phyloP scores from a whole-genome alignment of 768 basidiomycete genomes.

The Pholiota conissans region DNA sequence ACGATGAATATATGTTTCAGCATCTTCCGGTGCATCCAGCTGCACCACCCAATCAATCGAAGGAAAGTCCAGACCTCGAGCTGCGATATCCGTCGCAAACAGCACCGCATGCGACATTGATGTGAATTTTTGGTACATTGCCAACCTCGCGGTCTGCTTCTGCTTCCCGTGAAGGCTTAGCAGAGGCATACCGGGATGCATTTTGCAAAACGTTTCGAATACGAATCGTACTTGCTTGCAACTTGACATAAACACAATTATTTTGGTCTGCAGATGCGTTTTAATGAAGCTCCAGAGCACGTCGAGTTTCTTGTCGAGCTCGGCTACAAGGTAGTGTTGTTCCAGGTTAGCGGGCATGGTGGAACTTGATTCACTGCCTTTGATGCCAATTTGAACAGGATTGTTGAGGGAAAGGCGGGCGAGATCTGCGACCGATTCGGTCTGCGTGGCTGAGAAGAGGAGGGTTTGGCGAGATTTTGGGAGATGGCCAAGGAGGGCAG shows the following conservation, averaged over 20 bases:
- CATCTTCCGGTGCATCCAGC: constrained; percentile 94
- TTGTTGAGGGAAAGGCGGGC: constrained; percentile 87
- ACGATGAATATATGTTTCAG: constrained; percentile 95
- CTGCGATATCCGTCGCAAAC: constrained; percentile 95
- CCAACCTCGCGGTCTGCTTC: constrained; percentile 86
- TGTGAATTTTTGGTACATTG: constrained; percentile 84
- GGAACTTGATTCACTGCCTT: constrained; percentile 41
- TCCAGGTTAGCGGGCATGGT: constrained; percentile 79
- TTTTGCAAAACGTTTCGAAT: constrained; percentile 92
- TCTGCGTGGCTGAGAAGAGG: constrained; percentile 97
- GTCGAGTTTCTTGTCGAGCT: constrained; percentile 87
- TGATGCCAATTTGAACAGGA: constrained; percentile 72
- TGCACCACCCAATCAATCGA: constrained; percentile 97
- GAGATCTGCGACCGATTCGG: constrained; percentile 82
- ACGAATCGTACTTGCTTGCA: constrained; percentile 98
- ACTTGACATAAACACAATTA: constrained; percentile 90
- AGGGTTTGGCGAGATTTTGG: constrained; percentile 92
- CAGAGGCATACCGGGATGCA: constrained; percentile 94
- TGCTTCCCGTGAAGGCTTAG: constrained; percentile 96
- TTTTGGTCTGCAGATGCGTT: constrained; percentile 87
- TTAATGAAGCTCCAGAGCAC: constrained; percentile 94
- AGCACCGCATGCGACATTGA: constrained; percentile 80
- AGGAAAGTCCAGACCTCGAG: constrained; percentile 95
- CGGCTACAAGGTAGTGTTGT: constrained; percentile 84
- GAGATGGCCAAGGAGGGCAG: constrained; percentile 89